Evolutionary conservation across 2,329 filamentous ascomycete genomes (phyloP).

Genomic region (Alternaria tenuissima): DNA sequence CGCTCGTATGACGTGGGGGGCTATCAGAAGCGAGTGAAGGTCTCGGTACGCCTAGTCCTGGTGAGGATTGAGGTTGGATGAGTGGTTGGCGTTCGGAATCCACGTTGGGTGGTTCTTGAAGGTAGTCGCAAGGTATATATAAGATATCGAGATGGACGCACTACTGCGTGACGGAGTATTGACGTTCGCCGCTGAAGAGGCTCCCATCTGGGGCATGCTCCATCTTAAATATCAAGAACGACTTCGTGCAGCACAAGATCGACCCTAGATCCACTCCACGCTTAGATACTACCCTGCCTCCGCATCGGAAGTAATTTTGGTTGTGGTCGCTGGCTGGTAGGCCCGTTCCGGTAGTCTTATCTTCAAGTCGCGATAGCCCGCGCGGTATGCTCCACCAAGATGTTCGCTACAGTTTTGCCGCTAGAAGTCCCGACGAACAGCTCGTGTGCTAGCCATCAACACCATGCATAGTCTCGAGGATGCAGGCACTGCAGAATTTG

Average conservation of each 20-base stretch:
- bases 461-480: not conserved
- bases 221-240: constrained; percentile 23
- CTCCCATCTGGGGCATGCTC: constrained; percentile 10
- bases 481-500: constrained; percentile 9
- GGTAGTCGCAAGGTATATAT: not conserved
- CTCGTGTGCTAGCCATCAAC: constrained; percentile 10
- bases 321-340: constrained; percentile 21
- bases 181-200: constrained; percentile 1
- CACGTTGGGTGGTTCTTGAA: constrained; percentile 19
- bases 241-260: constrained; percentile 3
- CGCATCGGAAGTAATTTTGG: constrained; percentile 11
- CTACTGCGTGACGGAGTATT: constrained; percentile 1
- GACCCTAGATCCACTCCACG: constrained; percentile 8
- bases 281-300: constrained; percentile 10
- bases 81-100: constrained; percentile 38
- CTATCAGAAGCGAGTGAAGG: constrained; percentile 24
- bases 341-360: constrained; percentile 32
- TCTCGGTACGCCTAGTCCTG: constrained; percentile 22
- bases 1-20: constrained; percentile 42
- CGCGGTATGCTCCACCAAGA: constrained; percentile 15
- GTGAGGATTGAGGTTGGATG: constrained; percentile 24
- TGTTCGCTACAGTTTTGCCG: constrained; percentile 10
- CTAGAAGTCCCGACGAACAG: constrained; percentile 6
- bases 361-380: constrained; percentile 26
- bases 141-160: not conserved